Evolutionary conservation across 2,329 filamentous ascomycete genomes (phyloP).

Genomic region (Lachnellula arida): DNA sequence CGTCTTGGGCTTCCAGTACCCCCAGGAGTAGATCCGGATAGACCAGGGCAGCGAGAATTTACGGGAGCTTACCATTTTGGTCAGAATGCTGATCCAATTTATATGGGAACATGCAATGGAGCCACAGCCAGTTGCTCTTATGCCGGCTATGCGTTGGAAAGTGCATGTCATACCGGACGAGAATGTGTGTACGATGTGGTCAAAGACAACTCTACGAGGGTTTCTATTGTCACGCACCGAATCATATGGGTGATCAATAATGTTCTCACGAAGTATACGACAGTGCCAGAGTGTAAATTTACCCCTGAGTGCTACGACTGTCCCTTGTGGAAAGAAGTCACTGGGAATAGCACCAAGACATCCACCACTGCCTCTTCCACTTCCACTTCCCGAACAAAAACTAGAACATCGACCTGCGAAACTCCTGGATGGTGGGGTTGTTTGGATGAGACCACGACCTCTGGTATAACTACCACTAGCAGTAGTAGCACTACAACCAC

Average conservation of each 20-base stretch:
- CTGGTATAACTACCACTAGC: constrained; percentile 21
- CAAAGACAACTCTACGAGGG: constrained; percentile 83
- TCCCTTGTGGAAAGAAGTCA: constrained; percentile 77
- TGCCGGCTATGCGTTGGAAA: constrained; percentile 89
- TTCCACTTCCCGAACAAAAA: constrained; percentile 57
- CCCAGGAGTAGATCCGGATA: constrained; percentile 67
- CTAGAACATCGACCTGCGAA: constrained; percentile 79
- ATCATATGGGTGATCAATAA: constrained; percentile 85
- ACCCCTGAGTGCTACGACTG: constrained; percentile 86
- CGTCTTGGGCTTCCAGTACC: constrained; percentile 82
- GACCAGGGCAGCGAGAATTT: constrained; percentile 64
- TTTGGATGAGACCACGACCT: constrained; percentile 39
- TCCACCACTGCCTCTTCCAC: constrained; percentile 58
- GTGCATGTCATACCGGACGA: constrained; percentile 82
- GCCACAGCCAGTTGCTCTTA: constrained; percentile 86
- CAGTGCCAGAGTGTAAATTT: constrained; percentile 68
- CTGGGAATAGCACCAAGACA: constrained; percentile 69
- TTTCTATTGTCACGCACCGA: constrained; percentile 85
- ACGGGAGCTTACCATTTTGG: constrained; percentile 89
- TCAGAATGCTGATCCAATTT: constrained; percentile 92
- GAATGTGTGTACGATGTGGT: constrained; percentile 94
- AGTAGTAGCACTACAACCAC: constrained; percentile 27
- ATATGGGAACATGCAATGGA: constrained; percentile 88
- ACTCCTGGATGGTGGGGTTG: constrained; percentile 77
- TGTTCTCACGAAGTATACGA: constrained; percentile 78